phyloP scores from a whole-genome alignment of 148 eudicot genomes.

The Polygonum aviculare region DNA sequence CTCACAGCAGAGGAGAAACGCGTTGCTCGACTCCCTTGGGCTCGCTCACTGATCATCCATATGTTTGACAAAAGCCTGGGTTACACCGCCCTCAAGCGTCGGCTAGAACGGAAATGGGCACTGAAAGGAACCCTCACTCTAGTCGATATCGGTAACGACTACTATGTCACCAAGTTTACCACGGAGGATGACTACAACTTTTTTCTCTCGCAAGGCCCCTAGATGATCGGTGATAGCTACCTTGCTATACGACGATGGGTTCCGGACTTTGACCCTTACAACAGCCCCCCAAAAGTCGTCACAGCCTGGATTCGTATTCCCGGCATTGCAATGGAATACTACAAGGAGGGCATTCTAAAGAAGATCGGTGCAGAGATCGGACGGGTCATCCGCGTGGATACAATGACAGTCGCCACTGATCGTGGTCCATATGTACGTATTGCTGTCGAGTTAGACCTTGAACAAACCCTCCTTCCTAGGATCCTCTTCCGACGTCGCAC shows the following conservation, averaged over 20 bases:
- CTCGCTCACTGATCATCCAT: not conserved
- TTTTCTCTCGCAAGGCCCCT: not conserved
- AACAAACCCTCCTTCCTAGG: not conserved
- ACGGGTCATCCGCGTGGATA: not conserved
- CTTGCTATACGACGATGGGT: not conserved
- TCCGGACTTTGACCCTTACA: not conserved
- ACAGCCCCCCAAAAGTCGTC: too few relatives aligned
- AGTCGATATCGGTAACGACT: not conserved
- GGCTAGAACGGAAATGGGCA: not conserved
- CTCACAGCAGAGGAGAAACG: not conserved
- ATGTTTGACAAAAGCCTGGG: too few relatives aligned
- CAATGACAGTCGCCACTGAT: not conserved
- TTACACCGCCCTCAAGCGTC: too few relatives aligned
- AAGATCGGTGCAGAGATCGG: not conserved
- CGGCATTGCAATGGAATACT: too few relatives aligned
- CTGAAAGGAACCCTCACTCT: not conserved
- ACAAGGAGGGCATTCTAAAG: too few relatives aligned
- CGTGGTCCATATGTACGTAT: not conserved
- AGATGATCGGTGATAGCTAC: not conserved
- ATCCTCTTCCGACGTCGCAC: not conserved
- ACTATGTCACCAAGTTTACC: not conserved
- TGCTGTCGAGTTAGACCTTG: not conserved
- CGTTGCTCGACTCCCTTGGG: not conserved
- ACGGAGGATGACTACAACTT: not conserved
- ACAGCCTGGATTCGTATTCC: too few relatives aligned